Conservation (phyloP, 768 basidiomycete species). For the Calocybe indica region DNA sequence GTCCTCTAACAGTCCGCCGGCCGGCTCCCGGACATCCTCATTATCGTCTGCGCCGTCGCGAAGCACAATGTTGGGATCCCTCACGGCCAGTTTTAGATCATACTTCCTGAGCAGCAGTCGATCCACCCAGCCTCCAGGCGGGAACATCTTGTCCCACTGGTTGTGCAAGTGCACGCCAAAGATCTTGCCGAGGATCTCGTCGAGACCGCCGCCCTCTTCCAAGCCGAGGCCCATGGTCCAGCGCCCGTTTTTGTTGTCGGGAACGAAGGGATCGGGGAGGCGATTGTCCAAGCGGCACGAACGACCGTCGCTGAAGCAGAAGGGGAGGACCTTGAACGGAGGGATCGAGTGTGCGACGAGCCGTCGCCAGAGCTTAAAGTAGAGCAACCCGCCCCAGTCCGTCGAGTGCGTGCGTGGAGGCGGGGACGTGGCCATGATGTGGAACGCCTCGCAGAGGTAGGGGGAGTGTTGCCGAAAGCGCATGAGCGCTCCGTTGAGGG, state of each 20-base stretch:
- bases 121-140: conserved; percentile 81
- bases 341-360: conserved; percentile 66
- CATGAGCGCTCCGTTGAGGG: conserved; percentile 93
- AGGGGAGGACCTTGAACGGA: conserved; percentile 91
- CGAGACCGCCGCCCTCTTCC: conserved; percentile 58
- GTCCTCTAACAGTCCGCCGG: neutral
- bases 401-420: conserved; percentile 75
- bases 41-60: neutral
- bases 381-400: conserved; percentile 92
- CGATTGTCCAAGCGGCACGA: conserved; percentile 91
- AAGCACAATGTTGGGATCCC: neutral
- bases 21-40: neutral
- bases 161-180: conserved; percentile 94
- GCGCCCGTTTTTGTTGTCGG: conserved; percentile 42
- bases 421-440: conserved; percentile 74
- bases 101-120: conserved; percentile 65
- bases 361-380: conserved; percentile 86
- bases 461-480: conserved; percentile 88
- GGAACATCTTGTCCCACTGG: conserved; percentile 90
- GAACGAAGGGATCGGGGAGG: conserved; percentile 84
- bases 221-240: conserved; percentile 67
- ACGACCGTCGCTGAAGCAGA: conserved; percentile 90
- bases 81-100: conserved; percentile 29
- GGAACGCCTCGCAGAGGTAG: conserved; percentile 95
- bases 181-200: conserved; percentile 58